Evolutionary conservation across 2,329 filamentous ascomycete genomes (phyloP).

Genomic region (Alternaria consortialis): DNA sequence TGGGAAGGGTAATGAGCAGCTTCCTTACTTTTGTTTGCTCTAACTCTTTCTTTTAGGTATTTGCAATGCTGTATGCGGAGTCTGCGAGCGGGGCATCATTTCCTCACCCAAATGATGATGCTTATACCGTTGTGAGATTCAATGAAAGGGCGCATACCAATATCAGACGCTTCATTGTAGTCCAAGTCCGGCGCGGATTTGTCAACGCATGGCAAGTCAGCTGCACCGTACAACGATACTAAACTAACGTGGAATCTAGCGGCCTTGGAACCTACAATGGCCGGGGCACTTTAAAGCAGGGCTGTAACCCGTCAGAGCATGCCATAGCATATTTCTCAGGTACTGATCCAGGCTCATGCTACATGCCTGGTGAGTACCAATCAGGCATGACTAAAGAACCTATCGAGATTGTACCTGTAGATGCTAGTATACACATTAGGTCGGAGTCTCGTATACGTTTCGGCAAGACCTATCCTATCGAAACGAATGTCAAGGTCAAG

Average conservation of each 20-base stretch:
- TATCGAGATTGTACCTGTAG: conserved; percentile 44
- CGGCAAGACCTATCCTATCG: conserved; percentile 52
- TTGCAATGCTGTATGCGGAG: conserved; percentile 35
- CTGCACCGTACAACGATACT: too few relatives aligned
- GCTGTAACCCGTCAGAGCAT: conserved; percentile 50
- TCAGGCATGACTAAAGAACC: conserved; percentile 48
- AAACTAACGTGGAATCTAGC: conserved; percentile 28
- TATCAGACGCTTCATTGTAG: conserved; percentile 41
- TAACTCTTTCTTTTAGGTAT: conserved; percentile 13
- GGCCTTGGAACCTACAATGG: conserved; percentile 53
- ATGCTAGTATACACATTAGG: conserved; percentile 35
- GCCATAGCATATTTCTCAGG: conserved; percentile 46
- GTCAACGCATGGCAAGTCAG: conserved; percentile 33
- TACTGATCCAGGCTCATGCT: conserved; percentile 13
- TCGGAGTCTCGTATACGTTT: conserved; percentile 53
- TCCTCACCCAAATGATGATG: background rate
- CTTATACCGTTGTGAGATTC: conserved; percentile 25
- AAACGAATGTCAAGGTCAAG: conserved; percentile 56
- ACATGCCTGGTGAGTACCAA: conserved; percentile 42
- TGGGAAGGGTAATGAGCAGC: conserved; percentile 10
- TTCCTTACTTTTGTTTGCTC: too few relatives aligned
- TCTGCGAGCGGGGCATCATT: conserved; percentile 12
- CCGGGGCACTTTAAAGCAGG: conserved; percentile 49
- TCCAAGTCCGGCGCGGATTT: conserved; percentile 28
- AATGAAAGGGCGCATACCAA: conserved; percentile 26